These are phyloP conservation scores for Paracamarosporium sp. DNA, from an alignment of 2,329 filamentous ascomycete genomes.

Conservation along the genomic window DNA sequence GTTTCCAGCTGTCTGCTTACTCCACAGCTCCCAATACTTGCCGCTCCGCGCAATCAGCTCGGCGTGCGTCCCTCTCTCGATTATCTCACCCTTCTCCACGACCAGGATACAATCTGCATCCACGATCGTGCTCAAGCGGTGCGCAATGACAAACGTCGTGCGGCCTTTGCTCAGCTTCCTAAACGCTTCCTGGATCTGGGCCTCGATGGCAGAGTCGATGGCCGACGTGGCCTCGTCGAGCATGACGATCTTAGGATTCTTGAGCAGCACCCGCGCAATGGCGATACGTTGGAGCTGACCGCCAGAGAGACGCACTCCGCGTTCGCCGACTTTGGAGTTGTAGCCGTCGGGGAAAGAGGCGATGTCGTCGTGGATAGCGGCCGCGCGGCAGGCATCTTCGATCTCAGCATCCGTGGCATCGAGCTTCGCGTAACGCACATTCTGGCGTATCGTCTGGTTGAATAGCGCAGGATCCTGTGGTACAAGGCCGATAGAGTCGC, in stretches of 20 bases:
- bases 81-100: slow-evolving; percentile 75
- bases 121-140: slow-evolving; percentile 84
- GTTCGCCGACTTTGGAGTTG: slow-evolving; percentile 49
- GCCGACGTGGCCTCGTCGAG: slow-evolving; percentile 89
- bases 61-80: slow-evolving; percentile 79
- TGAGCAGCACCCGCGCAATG: slow-evolving; percentile 77
- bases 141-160: slow-evolving; percentile 74
- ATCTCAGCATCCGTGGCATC: slow-evolving; percentile 68
- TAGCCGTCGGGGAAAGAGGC: slow-evolving; percentile 59
- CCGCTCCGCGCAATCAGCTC: slow-evolving; percentile 74
- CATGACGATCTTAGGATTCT: slow-evolving; percentile 80
- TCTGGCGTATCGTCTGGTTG: slow-evolving; percentile 69
- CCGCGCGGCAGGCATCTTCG: slow-evolving; percentile 65
- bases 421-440: slow-evolving; percentile 68
- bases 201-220: slow-evolving; percentile 77
- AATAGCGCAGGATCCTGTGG: slow-evolving; percentile 71
- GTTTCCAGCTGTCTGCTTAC: slow-evolving; percentile 69
- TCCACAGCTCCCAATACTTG: slow-evolving; percentile 86
- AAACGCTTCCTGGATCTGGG: slow-evolving; percentile 70
- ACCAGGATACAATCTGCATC: slow-evolving; percentile 87
- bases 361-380: slow-evolving; percentile 71
- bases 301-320: slow-evolving; percentile 61
- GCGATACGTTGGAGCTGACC: slow-evolving; percentile 72
- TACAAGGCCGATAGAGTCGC: slow-evolving; percentile 67
- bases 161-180: slow-evolving; percentile 64